These are phyloP conservation scores for Musa troglodytarum DNA, from an alignment of 176 grass and related monocot genomes.

Conservation along the genomic window DNA sequence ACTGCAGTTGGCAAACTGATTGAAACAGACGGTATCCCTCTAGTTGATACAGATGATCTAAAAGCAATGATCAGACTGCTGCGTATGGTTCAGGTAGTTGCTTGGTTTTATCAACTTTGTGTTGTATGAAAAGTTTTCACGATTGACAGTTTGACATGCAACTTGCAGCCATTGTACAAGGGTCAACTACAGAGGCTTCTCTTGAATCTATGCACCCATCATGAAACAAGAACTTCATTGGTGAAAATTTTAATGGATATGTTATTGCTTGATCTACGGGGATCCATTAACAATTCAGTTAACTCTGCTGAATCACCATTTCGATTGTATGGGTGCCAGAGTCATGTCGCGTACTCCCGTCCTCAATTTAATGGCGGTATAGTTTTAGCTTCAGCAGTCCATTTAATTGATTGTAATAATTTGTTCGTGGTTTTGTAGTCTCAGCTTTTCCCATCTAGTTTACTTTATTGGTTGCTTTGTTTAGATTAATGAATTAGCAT, in stretches of 20 bases:
- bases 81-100: slow-evolving; percentile 82
- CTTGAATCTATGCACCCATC: slow-evolving; percentile 83
- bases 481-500: background rate
- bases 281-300: slow-evolving; percentile 42
- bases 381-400: background rate
- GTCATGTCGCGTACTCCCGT: slow-evolving; percentile 87
- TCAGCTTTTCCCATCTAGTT: background rate
- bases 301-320: slow-evolving; percentile 59
- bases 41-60: slow-evolving; percentile 74
- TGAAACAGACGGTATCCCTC: slow-evolving; percentile 77
- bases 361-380: slow-evolving; percentile 88
- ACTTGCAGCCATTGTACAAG: slow-evolving; percentile 80
- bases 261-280: slow-evolving; percentile 94
- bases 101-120: background rate
- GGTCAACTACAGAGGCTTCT: slow-evolving; percentile 93
- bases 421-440: background rate
- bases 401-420: background rate
- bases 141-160: background rate
- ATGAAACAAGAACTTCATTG: slow-evolving; percentile 74
- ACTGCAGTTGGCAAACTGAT: slow-evolving; percentile 51
- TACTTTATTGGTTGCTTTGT: background rate
- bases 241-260: slow-evolving; percentile 87
- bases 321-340: slow-evolving; percentile 92
- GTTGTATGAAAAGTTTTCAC: background rate
- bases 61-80: slow-evolving; percentile 84